Evolutionary conservation across 2,329 filamentous ascomycete genomes (phyloP).

Genomic region (Colletotrichum higginsianum): DNA sequence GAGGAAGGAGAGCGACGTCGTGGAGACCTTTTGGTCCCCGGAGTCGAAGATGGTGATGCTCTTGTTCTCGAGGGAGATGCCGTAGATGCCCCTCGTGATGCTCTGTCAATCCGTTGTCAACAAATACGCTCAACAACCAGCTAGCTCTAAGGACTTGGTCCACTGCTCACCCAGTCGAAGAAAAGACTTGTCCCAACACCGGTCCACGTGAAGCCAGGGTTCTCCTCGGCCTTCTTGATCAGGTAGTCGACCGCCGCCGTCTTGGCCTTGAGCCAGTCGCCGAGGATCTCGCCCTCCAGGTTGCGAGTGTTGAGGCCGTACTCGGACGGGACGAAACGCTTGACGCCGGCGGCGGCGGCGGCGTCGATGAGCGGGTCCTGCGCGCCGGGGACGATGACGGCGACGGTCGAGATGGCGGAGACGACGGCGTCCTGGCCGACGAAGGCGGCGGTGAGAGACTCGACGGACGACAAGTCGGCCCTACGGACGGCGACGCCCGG

Average conservation of each 20-base stretch:
- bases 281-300: constrained; percentile 45
- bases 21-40: constrained; percentile 30
- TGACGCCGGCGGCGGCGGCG: constrained; percentile 66
- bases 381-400: constrained; percentile 51
- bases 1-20: constrained; percentile 31
- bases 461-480: constrained; percentile 26
- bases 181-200: constrained; percentile 71
- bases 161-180: constrained; percentile 69
- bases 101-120: constrained; percentile 11
- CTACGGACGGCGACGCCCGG: constrained; percentile 25
- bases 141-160: too few relatives aligned
- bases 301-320: constrained; percentile 55
- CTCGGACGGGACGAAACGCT: constrained; percentile 69
- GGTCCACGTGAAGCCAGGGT: constrained; percentile 69
- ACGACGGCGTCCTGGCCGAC: constrained; percentile 49
- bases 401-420: constrained; percentile 58
- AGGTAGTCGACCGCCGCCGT: constrained; percentile 41
- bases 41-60: constrained; percentile 33
- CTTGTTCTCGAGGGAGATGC: constrained; percentile 28
- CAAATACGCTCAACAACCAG: too few relatives aligned
- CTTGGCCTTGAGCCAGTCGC: constrained; percentile 39
- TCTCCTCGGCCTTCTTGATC: constrained; percentile 35
- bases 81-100: constrained; percentile 37
- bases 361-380: constrained; percentile 68
- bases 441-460: constrained; percentile 36